Conservation (phyloP, 1,284 basidiomycete genomes). For the Puccinia polysora region DNA sequence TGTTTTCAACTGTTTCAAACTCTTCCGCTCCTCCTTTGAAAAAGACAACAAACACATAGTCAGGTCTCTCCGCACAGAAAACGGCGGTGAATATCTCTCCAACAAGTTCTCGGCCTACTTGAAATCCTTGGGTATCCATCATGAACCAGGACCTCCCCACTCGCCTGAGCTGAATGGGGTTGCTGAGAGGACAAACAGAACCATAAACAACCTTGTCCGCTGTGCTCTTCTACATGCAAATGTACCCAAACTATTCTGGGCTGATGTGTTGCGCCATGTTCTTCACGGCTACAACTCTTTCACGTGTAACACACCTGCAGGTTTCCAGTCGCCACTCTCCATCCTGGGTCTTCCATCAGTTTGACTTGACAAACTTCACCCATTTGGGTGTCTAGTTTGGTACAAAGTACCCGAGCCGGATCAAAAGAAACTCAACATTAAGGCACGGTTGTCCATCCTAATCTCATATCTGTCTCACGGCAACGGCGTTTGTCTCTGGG, state of each 20-base stretch:
- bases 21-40: no score
- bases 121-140: constrained; percentile 8
- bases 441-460: background rate
- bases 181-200: constrained; percentile 6
- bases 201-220: background rate
- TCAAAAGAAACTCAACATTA: constrained; percentile 1
- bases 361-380: background rate
- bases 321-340: background rate
- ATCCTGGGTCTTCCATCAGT: background rate
- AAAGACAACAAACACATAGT: no score
- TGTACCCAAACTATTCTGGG: constrained; percentile 13
- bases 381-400: constrained; percentile 16
- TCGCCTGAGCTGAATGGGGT: constrained; percentile 30
- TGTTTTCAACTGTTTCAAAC: no score
- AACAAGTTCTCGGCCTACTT: no score
- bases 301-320: constrained; percentile 6
- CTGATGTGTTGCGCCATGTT: background rate
- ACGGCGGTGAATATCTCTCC: no score
- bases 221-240: background rate
- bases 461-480: constrained; percentile 14
- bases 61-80: no score
- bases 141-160: constrained; percentile 27
- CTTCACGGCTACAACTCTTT: background rate
- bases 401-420: constrained; percentile 9
- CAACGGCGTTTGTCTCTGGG: background rate